Evolutionary conservation across 2,329 filamentous ascomycete genomes (phyloP).

Genomic region (Gremmenia infestans): DNA sequence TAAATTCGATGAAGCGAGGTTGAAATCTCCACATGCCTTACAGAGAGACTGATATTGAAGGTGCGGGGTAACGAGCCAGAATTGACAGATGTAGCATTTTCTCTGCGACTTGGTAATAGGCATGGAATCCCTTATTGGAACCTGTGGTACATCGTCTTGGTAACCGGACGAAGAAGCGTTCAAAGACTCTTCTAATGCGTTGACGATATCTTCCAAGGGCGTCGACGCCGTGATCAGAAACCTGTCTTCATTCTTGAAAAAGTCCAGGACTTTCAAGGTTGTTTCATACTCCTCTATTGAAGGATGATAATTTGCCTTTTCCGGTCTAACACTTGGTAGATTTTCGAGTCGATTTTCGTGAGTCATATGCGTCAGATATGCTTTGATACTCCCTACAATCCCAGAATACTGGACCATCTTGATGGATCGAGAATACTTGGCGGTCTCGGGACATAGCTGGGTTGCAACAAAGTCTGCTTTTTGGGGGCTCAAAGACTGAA

Average conservation of each 20-base stretch:
- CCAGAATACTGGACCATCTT: conserved; percentile 9
- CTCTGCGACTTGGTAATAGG: background rate
- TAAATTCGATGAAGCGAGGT: conserved; percentile 11
- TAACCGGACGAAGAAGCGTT: background rate
- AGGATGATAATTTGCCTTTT: background rate
- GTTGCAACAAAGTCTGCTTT: conserved; percentile 3
- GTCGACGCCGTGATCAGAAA: background rate
- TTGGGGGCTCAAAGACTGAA: background rate
- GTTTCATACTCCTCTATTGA: conserved; percentile 1
- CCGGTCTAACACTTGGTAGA: conserved; percentile 4
- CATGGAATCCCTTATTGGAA: background rate
- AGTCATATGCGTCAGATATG: conserved; percentile 9
- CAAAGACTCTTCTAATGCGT: background rate
- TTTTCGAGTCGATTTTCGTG: background rate
- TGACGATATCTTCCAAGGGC: conserved; percentile 4
- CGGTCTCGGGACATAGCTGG: conserved; percentile 10
- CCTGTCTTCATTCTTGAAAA: background rate
- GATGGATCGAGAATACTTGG: background rate
- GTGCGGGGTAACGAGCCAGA: conserved; percentile 6
- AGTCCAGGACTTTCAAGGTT: conserved; percentile 3
- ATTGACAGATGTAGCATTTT: conserved; percentile 13
- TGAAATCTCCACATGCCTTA: conserved; percentile 16
- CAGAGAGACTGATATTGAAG: conserved; percentile 13
- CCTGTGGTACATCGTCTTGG: background rate
- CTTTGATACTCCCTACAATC: conserved; percentile 12